Conservation (phyloP, 768 basidiomycete genomes). For the Panaeolus papilionaceus region DNA sequence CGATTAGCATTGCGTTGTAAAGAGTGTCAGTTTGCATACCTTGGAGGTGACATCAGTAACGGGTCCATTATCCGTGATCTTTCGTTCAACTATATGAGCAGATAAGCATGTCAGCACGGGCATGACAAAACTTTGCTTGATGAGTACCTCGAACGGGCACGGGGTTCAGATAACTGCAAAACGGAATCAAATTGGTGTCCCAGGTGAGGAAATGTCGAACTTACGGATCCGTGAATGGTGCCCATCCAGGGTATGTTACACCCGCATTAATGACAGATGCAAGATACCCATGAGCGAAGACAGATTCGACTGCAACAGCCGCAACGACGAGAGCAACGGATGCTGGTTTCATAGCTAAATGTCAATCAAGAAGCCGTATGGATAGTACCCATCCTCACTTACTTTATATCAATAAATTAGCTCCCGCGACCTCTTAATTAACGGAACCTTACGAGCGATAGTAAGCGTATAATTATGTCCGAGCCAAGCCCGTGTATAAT, state of each 20-base stretch:
- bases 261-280: constrained; percentile 19
- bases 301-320: constrained; percentile 15
- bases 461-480: background rate
- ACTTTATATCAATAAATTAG: background rate
- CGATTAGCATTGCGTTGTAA: background rate
- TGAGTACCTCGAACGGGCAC: background rate
- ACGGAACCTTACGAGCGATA: background rate
- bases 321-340: constrained; percentile 7
- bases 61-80: background rate
- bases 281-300: constrained; percentile 21
- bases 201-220: background rate
- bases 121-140: background rate
- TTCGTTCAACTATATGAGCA: background rate
- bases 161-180: background rate
- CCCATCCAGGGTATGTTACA: constrained; percentile 24
- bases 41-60: constrained; percentile 1
- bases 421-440: background rate
- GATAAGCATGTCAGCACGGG: background rate
- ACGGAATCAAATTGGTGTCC: too few relatives aligned
- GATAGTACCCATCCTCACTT: background rate
- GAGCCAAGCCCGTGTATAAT: constrained; percentile 4
- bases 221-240: constrained; percentile 23
- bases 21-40: background rate
- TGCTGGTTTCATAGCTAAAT: background rate
- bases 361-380: too few relatives aligned